Evolutionary conservation across 257 asterid species (phyloP), one percentile per base, ranked within the genome.

Genomic region (Solanum ossicruentum): DNA sequence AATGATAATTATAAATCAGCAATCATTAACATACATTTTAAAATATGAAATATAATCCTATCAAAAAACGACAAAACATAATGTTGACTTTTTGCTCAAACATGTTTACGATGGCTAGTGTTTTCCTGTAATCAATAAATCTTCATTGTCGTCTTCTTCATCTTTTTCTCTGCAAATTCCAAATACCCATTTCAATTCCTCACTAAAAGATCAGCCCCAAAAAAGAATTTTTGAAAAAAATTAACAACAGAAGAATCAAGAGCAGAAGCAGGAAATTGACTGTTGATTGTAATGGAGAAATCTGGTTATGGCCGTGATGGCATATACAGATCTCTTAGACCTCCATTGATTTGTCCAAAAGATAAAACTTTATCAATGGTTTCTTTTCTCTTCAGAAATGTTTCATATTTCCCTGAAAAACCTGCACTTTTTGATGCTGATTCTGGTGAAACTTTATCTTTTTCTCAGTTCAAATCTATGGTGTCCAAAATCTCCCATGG

Each of bases 301-400:
- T 97, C 98, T 9, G 98, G 98, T 12, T 95, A 95, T 85, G 98
- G 98, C 78, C 91, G 97, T 47, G 99, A 97, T 65, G 98, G 98
- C 49, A 82, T 94, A 3, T 91, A 89, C 93, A 87, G 99, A 84
- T 96, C 98, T 7, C 85, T 93, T 47, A 83, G 98, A 57, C 98
- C 96, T 56, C 91, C 95, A 4, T 1, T 93, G 0, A 45, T 36
- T 49, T 87, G 90, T 51, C 98, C 99, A 69, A 87, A 83, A 57
- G 86, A 87, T 41, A 89, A 92, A 77, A 85, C 88, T 54, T 88
- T 91, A 4, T 93, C 98, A 1, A 85, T 96, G 93, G 86, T 93
- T 56, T 91, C 97, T 0, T 93, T 93, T 65, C 92, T 96, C 56
- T 96, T 95, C 92, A 88, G 98, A 84, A 95, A 95, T 92, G 28